Percentiles rank a stretch among this genome's conserved stretches.
phyloP scores from a whole-genome alignment of 2,329 filamentous ascomycete genomes.

The Corinectria fuckeliana region DNA sequence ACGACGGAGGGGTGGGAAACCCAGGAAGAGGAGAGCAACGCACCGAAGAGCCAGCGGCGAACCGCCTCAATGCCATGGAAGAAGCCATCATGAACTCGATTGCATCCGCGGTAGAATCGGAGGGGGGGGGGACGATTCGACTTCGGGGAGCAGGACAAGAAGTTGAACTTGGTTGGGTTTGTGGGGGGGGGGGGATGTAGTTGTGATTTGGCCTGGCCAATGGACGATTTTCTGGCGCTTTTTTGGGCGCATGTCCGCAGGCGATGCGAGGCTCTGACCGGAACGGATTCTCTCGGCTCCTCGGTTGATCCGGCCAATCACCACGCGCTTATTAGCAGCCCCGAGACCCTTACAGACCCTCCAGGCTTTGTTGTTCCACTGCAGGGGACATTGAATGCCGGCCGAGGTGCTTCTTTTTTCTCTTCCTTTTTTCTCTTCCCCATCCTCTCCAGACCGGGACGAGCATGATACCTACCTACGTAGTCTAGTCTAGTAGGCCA shows the following conservation, averaged over 20 bases:
- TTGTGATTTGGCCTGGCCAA: slow-evolving; percentile 29
- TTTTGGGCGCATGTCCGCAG: slow-evolving; percentile 29
- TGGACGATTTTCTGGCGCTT: slow-evolving; percentile 35
- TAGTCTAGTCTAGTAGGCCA: no score
- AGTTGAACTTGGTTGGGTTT: slow-evolving; percentile 34
- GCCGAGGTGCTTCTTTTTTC: slow-evolving; percentile 4
- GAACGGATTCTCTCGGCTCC: slow-evolving; percentile 42
- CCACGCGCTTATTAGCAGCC: slow-evolving; percentile 36
- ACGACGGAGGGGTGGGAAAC: slow-evolving; percentile 1
- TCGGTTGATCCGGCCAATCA: slow-evolving; percentile 47
- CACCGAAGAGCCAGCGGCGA: slow-evolving; percentile 63
- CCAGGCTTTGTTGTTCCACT: not conserved
- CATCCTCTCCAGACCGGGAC: not conserved
- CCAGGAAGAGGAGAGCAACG: slow-evolving; percentile 42
- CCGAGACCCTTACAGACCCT: slow-evolving; percentile 13
- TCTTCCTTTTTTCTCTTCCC: not conserved
- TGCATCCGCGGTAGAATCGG: slow-evolving; percentile 43
- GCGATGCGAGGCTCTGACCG: slow-evolving; percentile 34
- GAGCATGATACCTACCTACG: no score
- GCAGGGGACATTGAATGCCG: slow-evolving; percentile 15
- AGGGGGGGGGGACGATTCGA: slow-evolving; percentile 19
- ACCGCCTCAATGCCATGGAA: slow-evolving; percentile 69
- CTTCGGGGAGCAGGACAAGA: slow-evolving; percentile 34
- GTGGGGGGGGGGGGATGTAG: slow-evolving; percentile 19
- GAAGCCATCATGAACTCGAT: slow-evolving; percentile 59